These are phyloP conservation scores for Taxillus chinensis DNA, from an alignment of 164 flowering plant species.

Conservation along the genomic window DNA sequence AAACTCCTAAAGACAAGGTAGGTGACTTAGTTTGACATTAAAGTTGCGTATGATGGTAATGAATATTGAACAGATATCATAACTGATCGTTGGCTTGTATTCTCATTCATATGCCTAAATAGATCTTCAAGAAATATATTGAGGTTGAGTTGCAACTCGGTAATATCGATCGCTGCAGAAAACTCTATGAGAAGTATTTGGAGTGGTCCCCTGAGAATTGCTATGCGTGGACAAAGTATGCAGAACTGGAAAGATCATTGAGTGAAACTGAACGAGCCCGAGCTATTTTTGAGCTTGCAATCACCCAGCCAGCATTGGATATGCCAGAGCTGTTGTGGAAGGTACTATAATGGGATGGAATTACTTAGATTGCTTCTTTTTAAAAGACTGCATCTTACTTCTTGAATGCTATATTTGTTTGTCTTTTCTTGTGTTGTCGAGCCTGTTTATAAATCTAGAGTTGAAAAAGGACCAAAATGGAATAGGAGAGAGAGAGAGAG, in stretches of 20 bases:
- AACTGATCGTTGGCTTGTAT: background rate
- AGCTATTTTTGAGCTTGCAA: constrained; percentile 88
- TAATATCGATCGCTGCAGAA: constrained; percentile 76
- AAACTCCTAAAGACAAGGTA: constrained; percentile 96
- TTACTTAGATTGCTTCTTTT: background rate
- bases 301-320: constrained; percentile 81
- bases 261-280: constrained; percentile 80
- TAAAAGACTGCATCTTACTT: background rate
- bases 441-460: no score
- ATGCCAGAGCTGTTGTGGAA: constrained; percentile 97
- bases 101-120: constrained; percentile 8
- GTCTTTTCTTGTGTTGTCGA: no score
- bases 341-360: constrained; percentile 25
- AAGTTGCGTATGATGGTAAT: no score
- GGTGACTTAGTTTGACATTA: background rate
- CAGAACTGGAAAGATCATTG: constrained; percentile 74
- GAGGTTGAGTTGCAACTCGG: constrained; percentile 90
- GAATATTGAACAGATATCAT: background rate
- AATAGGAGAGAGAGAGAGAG: no score
- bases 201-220: constrained; percentile 95
- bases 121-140: constrained; percentile 94
- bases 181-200: constrained; percentile 75
- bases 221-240: constrained; percentile 95
- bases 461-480: no score
- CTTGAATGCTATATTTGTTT: background rate